phyloP scores from a whole-genome alignment of 495 filamentous ascomycete genomes.

The Aspergillus egyptiacus region DNA sequence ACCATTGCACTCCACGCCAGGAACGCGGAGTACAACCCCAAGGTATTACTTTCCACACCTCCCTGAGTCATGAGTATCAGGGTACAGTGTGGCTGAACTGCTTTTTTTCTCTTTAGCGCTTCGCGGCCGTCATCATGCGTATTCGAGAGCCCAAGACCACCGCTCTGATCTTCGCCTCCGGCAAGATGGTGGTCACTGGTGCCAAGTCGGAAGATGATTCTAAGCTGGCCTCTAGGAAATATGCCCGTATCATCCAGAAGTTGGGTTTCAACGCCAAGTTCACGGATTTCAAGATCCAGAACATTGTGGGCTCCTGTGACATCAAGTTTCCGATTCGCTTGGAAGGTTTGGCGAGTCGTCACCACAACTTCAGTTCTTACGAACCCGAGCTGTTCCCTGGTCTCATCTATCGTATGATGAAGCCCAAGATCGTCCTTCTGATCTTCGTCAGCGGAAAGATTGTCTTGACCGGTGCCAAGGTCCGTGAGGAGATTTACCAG shows the following conservation, averaged over 20 bases:
- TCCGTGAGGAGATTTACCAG: slow-evolving; percentile 97
- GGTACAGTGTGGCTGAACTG: slow-evolving; percentile 45
- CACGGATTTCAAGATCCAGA: slow-evolving; percentile 99
- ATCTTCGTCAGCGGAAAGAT: slow-evolving; percentile 99
- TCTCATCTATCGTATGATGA: slow-evolving; percentile 99
- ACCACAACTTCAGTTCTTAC: slow-evolving; percentile 99
- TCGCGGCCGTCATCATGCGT: slow-evolving; percentile 99
- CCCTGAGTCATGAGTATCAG: slow-evolving; percentile 37
- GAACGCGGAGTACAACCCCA: slow-evolving; percentile 97
- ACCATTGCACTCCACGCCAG: slow-evolving; percentile 97
- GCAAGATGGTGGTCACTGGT: slow-evolving; percentile 99
- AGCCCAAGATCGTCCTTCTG: slow-evolving; percentile 97
- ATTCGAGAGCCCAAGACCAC: slow-evolving; percentile 99
- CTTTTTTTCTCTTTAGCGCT: slow-evolving; percentile 63
- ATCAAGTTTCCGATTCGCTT: slow-evolving; percentile 99
- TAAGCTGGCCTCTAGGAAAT: slow-evolving; percentile 94
- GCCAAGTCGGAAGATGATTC: slow-evolving; percentile 98
- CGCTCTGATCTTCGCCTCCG: slow-evolving; percentile 92
- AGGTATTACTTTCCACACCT: slow-evolving; percentile 58
- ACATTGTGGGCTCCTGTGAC: slow-evolving; percentile 97
- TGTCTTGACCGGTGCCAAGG: slow-evolving; percentile 94
- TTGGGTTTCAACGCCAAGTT: slow-evolving; percentile 99
- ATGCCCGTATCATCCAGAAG: slow-evolving; percentile 99
- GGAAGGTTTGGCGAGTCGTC: slow-evolving; percentile 88
- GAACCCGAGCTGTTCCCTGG: slow-evolving; percentile 98